Evolutionary conservation across 1,284 basidiomycete species (phyloP).

Genomic region (Lentinula novae-zelandiae): DNA sequence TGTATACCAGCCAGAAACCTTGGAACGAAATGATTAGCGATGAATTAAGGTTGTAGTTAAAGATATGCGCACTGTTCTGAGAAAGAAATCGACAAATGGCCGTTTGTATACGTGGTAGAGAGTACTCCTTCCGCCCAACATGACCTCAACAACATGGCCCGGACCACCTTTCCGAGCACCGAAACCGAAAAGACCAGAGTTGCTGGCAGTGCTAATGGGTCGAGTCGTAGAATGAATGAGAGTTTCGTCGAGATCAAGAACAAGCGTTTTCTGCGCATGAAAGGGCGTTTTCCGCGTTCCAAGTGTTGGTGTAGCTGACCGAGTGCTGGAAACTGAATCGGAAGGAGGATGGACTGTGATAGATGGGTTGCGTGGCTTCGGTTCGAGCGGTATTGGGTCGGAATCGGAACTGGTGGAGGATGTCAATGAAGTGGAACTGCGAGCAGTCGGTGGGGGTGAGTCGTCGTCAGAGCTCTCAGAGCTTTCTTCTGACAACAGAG

Average conservation of each 20-base stretch:
- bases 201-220: slow-evolving; percentile 51
- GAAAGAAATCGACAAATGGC: slow-evolving; percentile 94
- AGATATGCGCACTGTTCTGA: slow-evolving; percentile 73
- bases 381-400: slow-evolving; percentile 18
- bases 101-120: slow-evolving; percentile 99
- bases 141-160: slow-evolving; percentile 94
- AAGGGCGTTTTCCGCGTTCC: slow-evolving; percentile 62
- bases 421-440: neutral
- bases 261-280: slow-evolving; percentile 85
- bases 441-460: slow-evolving; percentile 9
- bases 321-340: slow-evolving; percentile 13
- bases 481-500: slow-evolving; percentile 36
- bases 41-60: slow-evolving; percentile 10
- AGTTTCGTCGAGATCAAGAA: slow-evolving; percentile 96
- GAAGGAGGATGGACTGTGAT: slow-evolving; percentile 13
- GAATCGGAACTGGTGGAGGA: slow-evolving; percentile 19
- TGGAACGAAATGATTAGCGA: slow-evolving; percentile 8
- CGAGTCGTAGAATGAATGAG: slow-evolving; percentile 96
- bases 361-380: slow-evolving; percentile 9
- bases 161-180: slow-evolving; percentile 64
- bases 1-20: slow-evolving; percentile 99
- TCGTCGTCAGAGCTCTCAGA: slow-evolving; percentile 26
- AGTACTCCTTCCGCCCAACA: slow-evolving; percentile 84
- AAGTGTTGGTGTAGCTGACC: slow-evolving; percentile 47
- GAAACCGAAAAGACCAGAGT: slow-evolving; percentile 62